Evolutionary conservation across 2,329 filamentous ascomycete genomes (phyloP).

Genomic region (Sarocladium oryzae): DNA sequence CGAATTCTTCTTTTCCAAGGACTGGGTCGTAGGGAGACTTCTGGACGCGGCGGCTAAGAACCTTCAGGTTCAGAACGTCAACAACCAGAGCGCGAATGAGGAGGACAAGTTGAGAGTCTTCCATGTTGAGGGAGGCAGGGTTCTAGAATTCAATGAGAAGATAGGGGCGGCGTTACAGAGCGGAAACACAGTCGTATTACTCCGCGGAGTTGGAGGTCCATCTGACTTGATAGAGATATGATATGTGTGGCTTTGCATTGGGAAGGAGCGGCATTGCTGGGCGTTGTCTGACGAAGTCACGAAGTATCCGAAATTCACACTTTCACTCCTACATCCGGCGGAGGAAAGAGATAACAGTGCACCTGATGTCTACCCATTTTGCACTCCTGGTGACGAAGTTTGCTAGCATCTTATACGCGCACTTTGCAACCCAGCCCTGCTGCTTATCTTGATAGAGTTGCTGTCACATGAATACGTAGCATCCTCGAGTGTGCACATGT

Average conservation of each 20-base stretch:
- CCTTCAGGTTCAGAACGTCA: conserved; percentile 75
- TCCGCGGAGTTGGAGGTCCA: conserved; percentile 78
- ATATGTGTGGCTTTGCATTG: background rate
- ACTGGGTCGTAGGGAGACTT: conserved; percentile 85
- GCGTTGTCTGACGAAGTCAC: background rate
- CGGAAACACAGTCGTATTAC: conserved; percentile 83
- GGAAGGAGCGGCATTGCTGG: background rate
- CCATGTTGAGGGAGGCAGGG: conserved; percentile 80
- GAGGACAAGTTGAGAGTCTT: conserved; percentile 80
- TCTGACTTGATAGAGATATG: conserved; percentile 61
- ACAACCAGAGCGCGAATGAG: conserved; percentile 70
- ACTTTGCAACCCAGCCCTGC: no score
- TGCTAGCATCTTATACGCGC: no score
- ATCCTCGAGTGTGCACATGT: no score
- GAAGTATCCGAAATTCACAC: background rate
- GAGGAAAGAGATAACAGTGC: no score
- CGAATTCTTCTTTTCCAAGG: conserved; percentile 71
- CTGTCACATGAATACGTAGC: no score
- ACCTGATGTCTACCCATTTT: no score
- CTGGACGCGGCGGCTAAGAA: conserved; percentile 71
- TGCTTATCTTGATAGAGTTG: no score
- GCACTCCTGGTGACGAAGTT: no score
- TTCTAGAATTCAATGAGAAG: conserved; percentile 86
- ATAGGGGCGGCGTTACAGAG: conserved; percentile 65
- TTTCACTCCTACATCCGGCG: no score